Conservation (phyloP, 1,139 yeast species). For the Oligophagozyma castellii region DNA sequence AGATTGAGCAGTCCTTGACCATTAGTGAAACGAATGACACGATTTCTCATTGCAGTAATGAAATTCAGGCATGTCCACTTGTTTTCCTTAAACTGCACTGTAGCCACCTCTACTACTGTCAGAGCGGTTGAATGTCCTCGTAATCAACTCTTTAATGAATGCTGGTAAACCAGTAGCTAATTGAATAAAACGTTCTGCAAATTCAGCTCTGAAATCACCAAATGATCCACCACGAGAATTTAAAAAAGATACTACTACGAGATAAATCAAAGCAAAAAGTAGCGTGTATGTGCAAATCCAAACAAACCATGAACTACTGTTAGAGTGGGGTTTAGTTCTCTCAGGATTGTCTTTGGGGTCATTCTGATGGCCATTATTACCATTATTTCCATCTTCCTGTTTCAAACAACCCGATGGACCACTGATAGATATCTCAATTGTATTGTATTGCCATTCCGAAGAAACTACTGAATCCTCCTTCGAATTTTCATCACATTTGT, state of each 20-base stretch:
- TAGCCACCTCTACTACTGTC: slow-evolving; percentile 61
- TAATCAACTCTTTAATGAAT: slow-evolving; percentile 53
- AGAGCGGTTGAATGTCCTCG: slow-evolving; percentile 51
- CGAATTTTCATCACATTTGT: slow-evolving; percentile 36
- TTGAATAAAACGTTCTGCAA: slow-evolving; percentile 54
- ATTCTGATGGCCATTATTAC: slow-evolving; percentile 14
- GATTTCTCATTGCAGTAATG: too few relatives aligned
- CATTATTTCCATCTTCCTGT: slow-evolving; percentile 22
- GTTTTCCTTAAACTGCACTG: slow-evolving; percentile 54
- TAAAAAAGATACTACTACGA: slow-evolving; percentile 72
- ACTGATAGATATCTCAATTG: slow-evolving; percentile 11
- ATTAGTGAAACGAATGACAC: too few relatives aligned
- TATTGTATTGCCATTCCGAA: slow-evolving; percentile 14
- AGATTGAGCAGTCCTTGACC: too few relatives aligned
- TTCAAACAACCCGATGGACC: slow-evolving; percentile 26
- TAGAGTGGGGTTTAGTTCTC: slow-evolving; percentile 7
- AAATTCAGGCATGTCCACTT: neutral
- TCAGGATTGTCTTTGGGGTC: slow-evolving; percentile 22
- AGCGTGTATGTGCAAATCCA: slow-evolving; percentile 60
- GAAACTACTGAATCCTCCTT: slow-evolving; percentile 25
- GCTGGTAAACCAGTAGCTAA: slow-evolving; percentile 54
- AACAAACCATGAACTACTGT: slow-evolving; percentile 43
- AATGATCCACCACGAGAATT: slow-evolving; percentile 30
- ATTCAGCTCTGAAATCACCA: slow-evolving; percentile 45
- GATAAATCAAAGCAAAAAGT: slow-evolving; percentile 54